Evolutionary conservation across 805 yeast species (phyloP), one percentile per base, ranked within the genome.

Genomic region (Kodamaea hsintzibuensis): DNA sequence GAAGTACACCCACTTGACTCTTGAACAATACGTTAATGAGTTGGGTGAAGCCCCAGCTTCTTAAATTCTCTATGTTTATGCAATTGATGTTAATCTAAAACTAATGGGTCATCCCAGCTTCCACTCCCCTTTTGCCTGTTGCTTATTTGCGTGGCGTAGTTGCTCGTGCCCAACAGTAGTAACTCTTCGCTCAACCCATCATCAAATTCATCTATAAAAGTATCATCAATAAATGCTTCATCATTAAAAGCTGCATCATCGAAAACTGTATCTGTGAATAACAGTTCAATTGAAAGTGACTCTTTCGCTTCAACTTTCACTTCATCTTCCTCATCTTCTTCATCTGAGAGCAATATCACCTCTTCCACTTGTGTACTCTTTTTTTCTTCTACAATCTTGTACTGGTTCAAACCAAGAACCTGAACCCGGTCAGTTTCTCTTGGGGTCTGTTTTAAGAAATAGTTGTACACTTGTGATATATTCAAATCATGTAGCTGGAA

Each of bases 401-500:
- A 76, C 51, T 69, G 66, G 27, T 61, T 60, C 66, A 69, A 63
- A 40, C 72, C 76, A 42, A 68, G 54, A 13, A 75, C 57, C 59
- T 75, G 78, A 3, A 76, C 68, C 50, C 70, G 58, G 39, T 68
- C 69, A 7, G 70, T 64, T 27, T 68, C 64, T 45, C 45, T 52
- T 2, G 78, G 77, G 0, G 79, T 72, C 16, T 68, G 68, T 52
- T 72, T 74, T 38, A 76, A 73, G 52, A 76, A 76, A 55, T 66
- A 76, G 51, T 76, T 76, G 64, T 68, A 72, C 6, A 73, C 63
- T 51, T 75, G 78, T 50, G 74, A 68, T 17, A 76, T 72, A 49
- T 61, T 62, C 16, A 76, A 58, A 47, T 72, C 73, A 49, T 60
- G 63, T 42, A 76, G 60, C 16, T 64, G 67, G 53, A 76, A 76